Evolutionary conservation across 2,329 filamentous ascomycete genomes (phyloP), one percentile per base, ranked within the genome.

Genomic region (Verticillium nubilum): DNA sequence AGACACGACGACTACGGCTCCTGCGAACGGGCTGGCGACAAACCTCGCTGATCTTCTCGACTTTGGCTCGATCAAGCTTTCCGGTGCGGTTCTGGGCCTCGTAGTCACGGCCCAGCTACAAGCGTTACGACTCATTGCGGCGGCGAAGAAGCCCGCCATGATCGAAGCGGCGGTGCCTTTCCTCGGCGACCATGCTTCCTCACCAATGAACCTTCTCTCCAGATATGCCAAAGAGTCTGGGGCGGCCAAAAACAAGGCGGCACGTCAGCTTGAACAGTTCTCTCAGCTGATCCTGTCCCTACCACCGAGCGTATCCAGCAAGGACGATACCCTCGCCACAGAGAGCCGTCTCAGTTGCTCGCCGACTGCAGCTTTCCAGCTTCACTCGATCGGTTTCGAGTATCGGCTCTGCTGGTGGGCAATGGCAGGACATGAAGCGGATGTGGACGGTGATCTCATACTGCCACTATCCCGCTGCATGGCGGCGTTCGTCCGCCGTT

Each of bases 351-450:
- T 86, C 7, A 84, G 80, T 61, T 78, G 86, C 3, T 76, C 77
- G 1, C 86, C 89, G 1, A 74, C 79, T 25, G 71, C 77, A 1
- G 83, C 84, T 1, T 80, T 92, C 56, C 80, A 84, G 62, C 70
- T 92, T 1, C 89, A 92, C 65, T 74, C 79, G 1, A 70, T 90
- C 1, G 88, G 86, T 10, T 78, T 93, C 42, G 78, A 80, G 26
- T 76, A 81, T 7, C 82, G 88, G 29, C 72, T 87, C n/a, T 74
- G 77, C 50, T 90, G 86, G 81, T 92, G 89, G 88, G 76, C 73
- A 50, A 67, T 91, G 60, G 82, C 82, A 6, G 78, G 80, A 1
- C 86, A 90, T 65, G 70, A 81, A 60, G 82, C 81, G 1, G 81
- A 88, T 60, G 69, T 81, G 4, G 81, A 86, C 35, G 86, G 85